These are phyloP conservation scores for Evernia prunastri DNA, from an alignment of 495 filamentous ascomycete species.

Conservation along the genomic window DNA sequence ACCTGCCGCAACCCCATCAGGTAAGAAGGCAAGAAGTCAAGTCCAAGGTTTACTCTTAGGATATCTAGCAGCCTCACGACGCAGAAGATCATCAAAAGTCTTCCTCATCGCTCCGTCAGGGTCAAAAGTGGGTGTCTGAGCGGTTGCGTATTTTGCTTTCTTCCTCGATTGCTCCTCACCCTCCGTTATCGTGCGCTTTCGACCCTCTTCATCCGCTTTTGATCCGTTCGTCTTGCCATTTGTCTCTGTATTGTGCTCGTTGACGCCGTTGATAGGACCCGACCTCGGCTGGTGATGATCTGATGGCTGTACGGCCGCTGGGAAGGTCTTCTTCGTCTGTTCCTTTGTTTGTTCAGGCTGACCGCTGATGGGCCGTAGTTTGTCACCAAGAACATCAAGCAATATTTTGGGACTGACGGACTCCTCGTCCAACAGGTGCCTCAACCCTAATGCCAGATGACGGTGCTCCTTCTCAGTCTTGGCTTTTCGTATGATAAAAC, in stretches of 20 bases:
- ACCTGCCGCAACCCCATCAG: neutral
- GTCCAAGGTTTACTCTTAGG: neutral
- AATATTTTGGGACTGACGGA: neutral
- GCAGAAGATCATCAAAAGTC: neutral
- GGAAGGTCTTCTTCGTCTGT: neutral
- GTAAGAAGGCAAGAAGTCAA: neutral
- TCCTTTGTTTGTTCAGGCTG: neutral
- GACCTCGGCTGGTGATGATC: neutral
- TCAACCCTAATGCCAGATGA: slow-evolving; percentile 45
- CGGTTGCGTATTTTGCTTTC: neutral
- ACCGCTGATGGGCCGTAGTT: slow-evolving; percentile 32
- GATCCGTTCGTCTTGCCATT: neutral
- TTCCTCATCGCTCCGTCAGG: neutral
- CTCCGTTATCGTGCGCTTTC: neutral
- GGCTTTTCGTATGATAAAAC: neutral
- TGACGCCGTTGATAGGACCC: neutral
- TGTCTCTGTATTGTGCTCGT: neutral
- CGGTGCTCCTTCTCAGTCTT: slow-evolving; percentile 5
- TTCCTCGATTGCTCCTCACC: neutral
- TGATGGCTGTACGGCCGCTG: neutral
- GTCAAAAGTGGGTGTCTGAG: neutral
- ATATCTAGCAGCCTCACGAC: neutral
- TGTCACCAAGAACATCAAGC: slow-evolving; percentile 34
- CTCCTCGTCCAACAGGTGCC: slow-evolving; percentile 15
- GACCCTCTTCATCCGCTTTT: neutral